Evolutionary conservation across 2,329 filamentous ascomycete genomes (phyloP), one percentile per base, ranked within the genome.

Genomic region (Colletotrichum sp.): DNA sequence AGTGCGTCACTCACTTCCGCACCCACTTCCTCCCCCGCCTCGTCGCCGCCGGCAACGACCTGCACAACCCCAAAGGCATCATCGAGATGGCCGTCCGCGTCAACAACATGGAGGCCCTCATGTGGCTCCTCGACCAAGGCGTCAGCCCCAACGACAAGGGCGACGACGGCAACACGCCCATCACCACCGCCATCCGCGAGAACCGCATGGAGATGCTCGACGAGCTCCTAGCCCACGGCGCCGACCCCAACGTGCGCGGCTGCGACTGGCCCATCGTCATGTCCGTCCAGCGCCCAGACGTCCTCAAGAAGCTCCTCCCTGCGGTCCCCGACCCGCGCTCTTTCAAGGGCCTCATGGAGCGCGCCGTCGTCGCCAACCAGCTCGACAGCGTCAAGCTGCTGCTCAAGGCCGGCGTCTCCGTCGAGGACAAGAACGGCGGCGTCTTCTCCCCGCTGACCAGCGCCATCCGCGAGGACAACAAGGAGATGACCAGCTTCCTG

Each of bases 201-300:
- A 87, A 91, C 80, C 88, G 89, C 4, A 80, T 86, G 28, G 91
- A 93, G 8, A 86, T 93, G 78, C 88, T 94, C 26, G 90, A 93
- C 52, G 81, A 89, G 13, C 86, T 94, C 2, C 85, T 93, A 8
- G 82, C 85, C 5, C 87, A 90, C 32, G 92, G 92, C 13, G 92
- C 91, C 0, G 90, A 93, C 76, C 91, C 92, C 6, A 89, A 90
- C 70, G 84, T 93, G 21, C 88, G 92, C 16, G 93, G 93, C 38
- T 87, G 93, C 79, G 92, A 94, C 80, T 95, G 93, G 93, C 93
- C 93, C 0, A 87, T 94, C 13, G 92, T 90, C 81, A 92, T 94
- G 90, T 92, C 93, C 0, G 92, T 94, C 66, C 88, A 87, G 75
- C 89, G 91, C 43, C 92, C 93, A 0, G 81, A 83, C 0, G 89